Evolutionary conservation across 257 asterid species (phyloP), one percentile per base, ranked within the genome.

Genomic region (Mitragyna speciosa): DNA sequence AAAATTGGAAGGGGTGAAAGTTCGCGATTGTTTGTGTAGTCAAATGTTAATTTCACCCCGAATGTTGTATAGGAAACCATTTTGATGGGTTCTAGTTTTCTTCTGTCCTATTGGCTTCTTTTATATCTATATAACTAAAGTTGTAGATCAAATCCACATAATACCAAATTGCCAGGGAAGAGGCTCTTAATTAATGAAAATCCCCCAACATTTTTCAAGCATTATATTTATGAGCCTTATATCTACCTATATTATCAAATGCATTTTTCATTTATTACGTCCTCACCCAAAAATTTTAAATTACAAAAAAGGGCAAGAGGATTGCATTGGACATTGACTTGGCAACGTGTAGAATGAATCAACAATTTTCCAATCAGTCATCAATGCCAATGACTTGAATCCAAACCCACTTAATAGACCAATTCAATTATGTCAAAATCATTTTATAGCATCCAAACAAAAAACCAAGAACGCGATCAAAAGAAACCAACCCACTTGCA

Each of bases 321-420:
- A 41, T 33, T 41, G 19, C 45, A 5, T 59, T 16, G 33, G 36
- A 54, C 10, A 51, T 16, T 49, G 70, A 71, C 78, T 9, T 47
- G 26, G 64, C 71, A 66, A 66, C n/a, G 28, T 14, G 54, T 48
- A 67, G 26, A 66, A 41, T 49, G 54, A 33, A 48, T 54, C 79
- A 43, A 80, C 68, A 75, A 80, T 51, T 26, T 6, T 52, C 75
- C 45, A 48, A 68, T 73, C 47, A 69, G 12, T 47, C 64, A 67
- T 68, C 52, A 54, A 28, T 19, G 71, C 80, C 76, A 41, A 81
- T 67, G 30, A 41, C 80, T 30, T 76, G 48, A 69, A 24, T 76
- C 77, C 77, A 54, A 69, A 75, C 73, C 72, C 80, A 26, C 74
- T 17, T 0, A 1, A 6, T 75, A 28, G 80, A 75, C 80, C 76